phyloP scores from a whole-genome alignment of 306 rosid genomes.

The Notholithocarpus densiflorus region DNA sequence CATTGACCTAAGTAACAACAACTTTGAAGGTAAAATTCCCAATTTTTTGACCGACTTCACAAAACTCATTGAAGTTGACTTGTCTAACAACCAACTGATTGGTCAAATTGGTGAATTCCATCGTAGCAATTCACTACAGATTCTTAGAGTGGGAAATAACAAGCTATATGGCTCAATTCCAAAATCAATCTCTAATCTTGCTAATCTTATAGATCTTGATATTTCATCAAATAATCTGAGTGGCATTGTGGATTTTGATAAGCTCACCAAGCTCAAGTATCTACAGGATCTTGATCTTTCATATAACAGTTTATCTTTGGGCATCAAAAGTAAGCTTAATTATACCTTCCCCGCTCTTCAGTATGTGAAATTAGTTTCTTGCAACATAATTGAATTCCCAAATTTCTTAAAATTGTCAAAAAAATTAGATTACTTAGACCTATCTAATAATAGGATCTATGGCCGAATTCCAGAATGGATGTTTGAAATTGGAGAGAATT shows the following conservation, averaged over 20 bases:
- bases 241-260: not conserved
- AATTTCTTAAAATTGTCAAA: not conserved
- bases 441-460: too few species aligned
- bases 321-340: not conserved
- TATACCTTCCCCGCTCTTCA: not conserved
- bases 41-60: too few species aligned
- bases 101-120: not conserved
- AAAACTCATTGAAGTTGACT: too few species aligned
- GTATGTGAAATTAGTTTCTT: not conserved
- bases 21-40: too few species aligned
- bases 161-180: not conserved
- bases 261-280: not conserved
- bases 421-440: too few species aligned
- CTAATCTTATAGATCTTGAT: too few species aligned
- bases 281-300: not conserved
- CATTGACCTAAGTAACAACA: too few species aligned
- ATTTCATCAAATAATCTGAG: too few species aligned
- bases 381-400: slow-evolving; percentile 21
- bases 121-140: not conserved
- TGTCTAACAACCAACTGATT: not conserved
- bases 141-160: not conserved
- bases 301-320: not conserved
- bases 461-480: too few species aligned
- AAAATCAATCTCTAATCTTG: too few species aligned
- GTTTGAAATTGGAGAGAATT: too few species aligned